phyloP scores from a whole-genome alignment of 192 early-diverging fungal species.

The Coemansia sp. region DNA sequence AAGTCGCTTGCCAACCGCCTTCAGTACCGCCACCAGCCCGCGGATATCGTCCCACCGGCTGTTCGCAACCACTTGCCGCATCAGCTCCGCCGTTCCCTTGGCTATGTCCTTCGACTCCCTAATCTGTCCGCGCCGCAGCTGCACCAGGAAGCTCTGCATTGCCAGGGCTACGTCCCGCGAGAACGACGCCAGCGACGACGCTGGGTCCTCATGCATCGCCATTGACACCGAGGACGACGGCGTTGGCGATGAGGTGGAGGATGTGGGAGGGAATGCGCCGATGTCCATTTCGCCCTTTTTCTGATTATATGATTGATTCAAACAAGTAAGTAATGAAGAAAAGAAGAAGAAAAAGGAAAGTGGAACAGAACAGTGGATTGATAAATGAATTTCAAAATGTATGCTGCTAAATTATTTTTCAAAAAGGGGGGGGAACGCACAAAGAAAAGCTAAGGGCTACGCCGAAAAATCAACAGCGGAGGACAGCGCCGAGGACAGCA shows the following conservation, averaged over 20 bases:
- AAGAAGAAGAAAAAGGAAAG: not conserved
- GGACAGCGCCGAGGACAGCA: conserved; percentile 26
- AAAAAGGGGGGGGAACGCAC: not conserved
- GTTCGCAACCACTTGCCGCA: conserved; percentile 75
- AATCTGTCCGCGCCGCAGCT: conserved; percentile 67
- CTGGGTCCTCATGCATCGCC: conserved; percentile 23
- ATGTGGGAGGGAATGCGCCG: not conserved
- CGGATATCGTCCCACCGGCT: conserved; percentile 71
- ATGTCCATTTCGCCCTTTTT: conserved; percentile 4
- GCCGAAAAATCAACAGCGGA: conserved; percentile 15
- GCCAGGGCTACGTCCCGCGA: conserved; percentile 26
- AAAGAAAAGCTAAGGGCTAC: not conserved
- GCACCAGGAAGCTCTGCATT: conserved; percentile 57
- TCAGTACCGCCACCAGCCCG: conserved; percentile 63
- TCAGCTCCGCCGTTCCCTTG: conserved; percentile 71
- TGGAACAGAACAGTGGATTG: not conserved
- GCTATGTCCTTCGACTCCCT: conserved; percentile 67
- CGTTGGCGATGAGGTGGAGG: not conserved
- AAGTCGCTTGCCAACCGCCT: conserved; percentile 67
- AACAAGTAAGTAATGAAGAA: not conserved
- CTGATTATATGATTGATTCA: not conserved
- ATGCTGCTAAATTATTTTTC: not conserved
- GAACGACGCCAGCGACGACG: conserved; percentile 9
- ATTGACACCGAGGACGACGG: not conserved
- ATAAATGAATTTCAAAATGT: not conserved